Conservation (phyloP, 768 basidiomycete species). For the Pulveroboletus sp. region DNA sequence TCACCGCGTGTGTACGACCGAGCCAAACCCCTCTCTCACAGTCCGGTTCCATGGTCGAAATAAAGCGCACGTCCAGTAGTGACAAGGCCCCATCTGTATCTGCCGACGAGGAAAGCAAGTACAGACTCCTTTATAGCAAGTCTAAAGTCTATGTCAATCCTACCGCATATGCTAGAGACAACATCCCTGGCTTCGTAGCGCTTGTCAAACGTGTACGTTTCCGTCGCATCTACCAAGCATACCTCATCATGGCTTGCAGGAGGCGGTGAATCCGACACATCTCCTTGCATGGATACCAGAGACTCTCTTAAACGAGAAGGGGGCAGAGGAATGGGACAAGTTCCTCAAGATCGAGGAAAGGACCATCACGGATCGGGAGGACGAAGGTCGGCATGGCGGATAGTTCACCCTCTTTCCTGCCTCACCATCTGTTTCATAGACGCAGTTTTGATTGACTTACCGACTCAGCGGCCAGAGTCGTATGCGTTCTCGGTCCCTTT, state of each 20-base stretch:
- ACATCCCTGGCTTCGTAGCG: constrained; percentile 90
- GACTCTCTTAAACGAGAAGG: constrained; percentile 74
- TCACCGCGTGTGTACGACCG: neutral
- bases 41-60: constrained; percentile 72
- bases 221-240: constrained; percentile 4
- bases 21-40: constrained; percentile 17
- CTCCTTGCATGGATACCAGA: constrained; percentile 95
- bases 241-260: constrained; percentile 40
- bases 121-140: constrained; percentile 82
- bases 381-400: constrained; percentile 51
- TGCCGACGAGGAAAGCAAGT: constrained; percentile 53
- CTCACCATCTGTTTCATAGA: constrained; percentile 41
- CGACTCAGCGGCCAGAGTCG: constrained; percentile 77
- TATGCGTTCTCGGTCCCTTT: constrained; percentile 96
- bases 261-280: constrained; percentile 70
- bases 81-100: constrained; percentile 13
- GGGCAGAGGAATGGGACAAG: constrained; percentile 83
- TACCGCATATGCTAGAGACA: constrained; percentile 86
- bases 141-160: constrained; percentile 96
- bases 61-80: constrained; percentile 41
- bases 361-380: constrained; percentile 54
- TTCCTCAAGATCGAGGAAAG: constrained; percentile 82
- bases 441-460: constrained; percentile 80
- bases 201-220: constrained; percentile 80
- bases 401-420: neutral